Base-by-base conservation (phyloP, 1,284 basidiomycete genomes). In the Ustilago hordei region DNA sequence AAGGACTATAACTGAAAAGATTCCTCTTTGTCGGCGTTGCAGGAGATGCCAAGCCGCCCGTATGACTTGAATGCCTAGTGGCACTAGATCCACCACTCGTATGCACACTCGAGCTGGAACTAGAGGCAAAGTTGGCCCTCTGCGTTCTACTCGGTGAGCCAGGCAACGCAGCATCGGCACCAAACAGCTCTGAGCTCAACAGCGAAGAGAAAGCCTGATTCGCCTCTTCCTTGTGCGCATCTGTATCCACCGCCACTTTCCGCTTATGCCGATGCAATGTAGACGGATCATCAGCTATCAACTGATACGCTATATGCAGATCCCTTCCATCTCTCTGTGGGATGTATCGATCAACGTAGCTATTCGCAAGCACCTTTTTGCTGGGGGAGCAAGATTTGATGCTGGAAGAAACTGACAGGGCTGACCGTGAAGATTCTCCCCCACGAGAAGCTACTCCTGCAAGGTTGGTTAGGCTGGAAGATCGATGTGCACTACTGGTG, bases 121-220 rank as follows among this genome's bases (percentile, higher is more conserved):
- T 70, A 19, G 67, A 74, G 43, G 75, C 67, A 57, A 70, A 64
- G 31, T 72, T 66, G 54, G 58, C 55, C n/a, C 69, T 59, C 31
- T 64, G 58, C 11, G 60, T 67, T 48, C 69, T 59, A 45, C 69
- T 77, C 3, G 75, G 75, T 7, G 75, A 77, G 3, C 59, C 52
- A 34, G 32, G 60, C 17, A 69, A 38, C 3, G 52, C 64, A 0
- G 64, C 48, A 13, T 82, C 76, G 2, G 64, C 76, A 7, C 88
- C 87, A 74, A 89, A 89, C 9, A 90, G 86, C 72, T 90, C 89
- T 47, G 86, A 87, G 52, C 88, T 88, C 15, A 90, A 87, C 2
- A 90, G 80, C 23, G 88, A 86, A 19, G 88, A 87, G 80, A 89
- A 90, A 0, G 89, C 88, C 60, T 87, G 85, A 75, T 89, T 88